Evolutionary conservation across 306 rosid genomes (phyloP).

Genomic region (Acacia acuminata): DNA sequence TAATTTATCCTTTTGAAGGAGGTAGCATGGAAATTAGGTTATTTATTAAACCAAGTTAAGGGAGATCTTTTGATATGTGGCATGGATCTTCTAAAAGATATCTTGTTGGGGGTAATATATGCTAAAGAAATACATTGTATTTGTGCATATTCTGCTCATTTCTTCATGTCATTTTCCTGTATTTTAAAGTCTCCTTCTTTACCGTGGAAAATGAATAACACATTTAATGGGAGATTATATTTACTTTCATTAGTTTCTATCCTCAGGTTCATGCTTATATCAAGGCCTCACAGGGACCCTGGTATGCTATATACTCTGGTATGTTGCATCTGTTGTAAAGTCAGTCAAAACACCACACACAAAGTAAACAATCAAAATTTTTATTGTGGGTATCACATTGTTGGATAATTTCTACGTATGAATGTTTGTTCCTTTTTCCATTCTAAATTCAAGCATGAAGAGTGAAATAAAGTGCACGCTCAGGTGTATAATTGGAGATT

Average conservation of each 20-base stretch:
- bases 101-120: neutral
- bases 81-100: neutral
- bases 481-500: neutral
- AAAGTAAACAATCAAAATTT: neutral
- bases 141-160: neutral
- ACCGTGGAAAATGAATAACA: neutral
- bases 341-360: slow-evolving; percentile 18
- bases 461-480: neutral
- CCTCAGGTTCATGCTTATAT: slow-evolving; percentile 90
- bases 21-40: neutral
- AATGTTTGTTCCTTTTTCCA: neutral
- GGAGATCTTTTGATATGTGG: neutral
- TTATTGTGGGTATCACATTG: neutral
- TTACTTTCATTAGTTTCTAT: slow-evolving; percentile 14
- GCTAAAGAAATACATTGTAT: neutral
- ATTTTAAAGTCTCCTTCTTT: neutral
- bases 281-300: slow-evolving; percentile 86
- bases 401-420: neutral
- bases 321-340: slow-evolving; percentile 30
- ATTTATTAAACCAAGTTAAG: neutral
- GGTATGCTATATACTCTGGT: slow-evolving; percentile 95
- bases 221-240: slow-evolving; percentile 9
- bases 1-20: neutral
- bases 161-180: neutral
- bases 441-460: neutral